Conservation (phyloP, 805 yeast species). For the Starmerella scarabaei region DNA sequence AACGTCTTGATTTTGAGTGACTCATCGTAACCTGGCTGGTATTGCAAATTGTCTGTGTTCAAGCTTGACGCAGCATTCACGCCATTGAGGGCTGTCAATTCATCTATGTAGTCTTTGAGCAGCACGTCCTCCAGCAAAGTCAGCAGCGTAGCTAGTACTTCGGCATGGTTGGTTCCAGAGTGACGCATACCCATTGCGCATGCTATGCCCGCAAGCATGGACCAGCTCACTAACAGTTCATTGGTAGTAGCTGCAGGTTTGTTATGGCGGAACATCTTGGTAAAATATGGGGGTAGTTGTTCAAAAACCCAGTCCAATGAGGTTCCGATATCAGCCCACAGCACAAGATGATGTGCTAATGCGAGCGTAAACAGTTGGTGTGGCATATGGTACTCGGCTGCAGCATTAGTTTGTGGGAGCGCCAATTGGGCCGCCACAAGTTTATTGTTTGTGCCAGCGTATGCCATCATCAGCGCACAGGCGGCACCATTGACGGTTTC, state of each 20-base stretch:
- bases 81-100: not conserved
- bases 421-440: slow-evolving; percentile 48
- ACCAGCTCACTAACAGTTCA: slow-evolving; percentile 40
- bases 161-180: slow-evolving; percentile 53
- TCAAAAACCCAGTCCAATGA: slow-evolving; percentile 42
- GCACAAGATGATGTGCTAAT: slow-evolving; percentile 48
- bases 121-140: slow-evolving; percentile 42
- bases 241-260: not conserved
- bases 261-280: not conserved
- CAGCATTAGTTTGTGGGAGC: slow-evolving; percentile 46
- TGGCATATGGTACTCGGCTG: slow-evolving; percentile 63
- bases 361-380: slow-evolving; percentile 57
- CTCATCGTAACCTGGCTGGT: not conserved
- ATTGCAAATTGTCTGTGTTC: not conserved
- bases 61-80: not conserved
- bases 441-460: slow-evolving; percentile 49
- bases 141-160: slow-evolving; percentile 38
- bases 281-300: slow-evolving; percentile 36
- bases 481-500: slow-evolving; percentile 43
- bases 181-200: slow-evolving; percentile 59
- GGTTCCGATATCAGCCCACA: slow-evolving; percentile 55
- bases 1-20: not conserved
- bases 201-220: slow-evolving; percentile 61
- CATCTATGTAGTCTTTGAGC: slow-evolving; percentile 27
- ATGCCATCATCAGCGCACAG: slow-evolving; percentile 61